Conservation (phyloP, 2,329 filamentous ascomycete species). For the Paraphoma sp. region DNA sequence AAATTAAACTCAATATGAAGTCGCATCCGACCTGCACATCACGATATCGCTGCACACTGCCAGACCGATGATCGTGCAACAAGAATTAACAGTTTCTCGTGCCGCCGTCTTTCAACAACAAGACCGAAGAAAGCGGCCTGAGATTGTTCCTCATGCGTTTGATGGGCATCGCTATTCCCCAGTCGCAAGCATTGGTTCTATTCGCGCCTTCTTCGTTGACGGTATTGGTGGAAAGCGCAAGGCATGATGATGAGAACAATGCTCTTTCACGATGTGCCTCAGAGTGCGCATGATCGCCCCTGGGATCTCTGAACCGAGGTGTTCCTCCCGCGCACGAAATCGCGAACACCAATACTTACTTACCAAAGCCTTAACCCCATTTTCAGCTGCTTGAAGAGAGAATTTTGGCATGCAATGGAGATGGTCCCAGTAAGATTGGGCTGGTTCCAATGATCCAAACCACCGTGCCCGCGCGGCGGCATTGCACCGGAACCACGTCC, state of each 20-base stretch:
- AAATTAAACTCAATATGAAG: no score
- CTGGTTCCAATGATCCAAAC: no score
- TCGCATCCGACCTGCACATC: no score
- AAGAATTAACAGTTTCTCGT: no score
- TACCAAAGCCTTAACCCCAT: not conserved
- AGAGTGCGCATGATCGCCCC: conserved; percentile 7
- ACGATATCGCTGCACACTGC: no score
- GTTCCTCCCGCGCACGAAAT: not conserved
- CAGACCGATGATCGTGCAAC: no score
- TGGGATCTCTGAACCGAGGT: not conserved
- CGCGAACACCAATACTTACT: not conserved
- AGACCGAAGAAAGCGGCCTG: not conserved
- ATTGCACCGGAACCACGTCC: not conserved
- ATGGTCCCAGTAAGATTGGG: no score
- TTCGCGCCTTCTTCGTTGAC: not conserved
- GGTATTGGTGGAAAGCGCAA: not conserved
- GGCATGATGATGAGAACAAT: not conserved
- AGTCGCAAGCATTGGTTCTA: not conserved
- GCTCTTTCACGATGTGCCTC: conserved; percentile 7
- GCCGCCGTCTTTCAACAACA: no score
- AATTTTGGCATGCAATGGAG: no score
- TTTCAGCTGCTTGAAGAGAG: not conserved
- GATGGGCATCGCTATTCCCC: not conserved
- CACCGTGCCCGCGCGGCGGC: no score
- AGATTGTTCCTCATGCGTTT: not conserved